A percentile compares a stretch with the other conserved stretches of the same genome.
phyloP scores from a whole-genome alignment of 2,329 filamentous ascomycete species.

The Nannizzia gypsea region DNA sequence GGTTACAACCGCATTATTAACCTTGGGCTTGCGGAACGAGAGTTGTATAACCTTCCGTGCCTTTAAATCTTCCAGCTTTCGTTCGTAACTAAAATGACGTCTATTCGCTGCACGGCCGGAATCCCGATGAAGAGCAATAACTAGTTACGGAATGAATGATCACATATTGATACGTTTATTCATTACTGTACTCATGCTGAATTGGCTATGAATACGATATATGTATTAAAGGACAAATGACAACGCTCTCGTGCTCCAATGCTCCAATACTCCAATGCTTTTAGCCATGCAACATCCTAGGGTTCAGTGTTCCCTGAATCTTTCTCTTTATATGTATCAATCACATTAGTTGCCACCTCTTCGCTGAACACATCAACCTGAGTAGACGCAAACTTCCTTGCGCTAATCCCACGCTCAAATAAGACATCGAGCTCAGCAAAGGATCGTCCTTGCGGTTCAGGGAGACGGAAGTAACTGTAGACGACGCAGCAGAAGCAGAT shows the following conservation, averaged over 20 bases:
- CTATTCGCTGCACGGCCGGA: neutral
- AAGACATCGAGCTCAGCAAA: slow-evolving; percentile 80
- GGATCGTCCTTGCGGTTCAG: slow-evolving; percentile 66
- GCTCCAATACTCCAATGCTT: neutral
- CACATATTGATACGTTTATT: neutral
- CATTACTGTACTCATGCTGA: neutral
- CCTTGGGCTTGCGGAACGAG: no score
- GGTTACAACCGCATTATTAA: no score
- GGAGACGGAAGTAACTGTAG: slow-evolving; percentile 70
- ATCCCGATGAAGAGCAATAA: neutral
- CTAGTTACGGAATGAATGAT: neutral
- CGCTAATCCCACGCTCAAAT: slow-evolving; percentile 61
- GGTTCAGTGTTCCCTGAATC: neutral
- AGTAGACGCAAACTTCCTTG: slow-evolving; percentile 51
- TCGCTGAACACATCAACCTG: slow-evolving; percentile 15
- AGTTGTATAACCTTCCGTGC: no score
- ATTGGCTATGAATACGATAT: neutral
- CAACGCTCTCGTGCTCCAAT: neutral
- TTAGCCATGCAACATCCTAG: neutral
- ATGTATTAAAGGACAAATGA: neutral
- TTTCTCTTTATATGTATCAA: slow-evolving; percentile 9
- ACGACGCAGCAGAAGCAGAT: slow-evolving; percentile 70
- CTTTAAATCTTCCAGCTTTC: no score
- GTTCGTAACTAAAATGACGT: neutral
- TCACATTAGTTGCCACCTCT: slow-evolving; percentile 11